Base-by-base conservation (phyloP, 2,329 filamentous ascomycete genomes). In the Colletotrichum phormii region DNA sequence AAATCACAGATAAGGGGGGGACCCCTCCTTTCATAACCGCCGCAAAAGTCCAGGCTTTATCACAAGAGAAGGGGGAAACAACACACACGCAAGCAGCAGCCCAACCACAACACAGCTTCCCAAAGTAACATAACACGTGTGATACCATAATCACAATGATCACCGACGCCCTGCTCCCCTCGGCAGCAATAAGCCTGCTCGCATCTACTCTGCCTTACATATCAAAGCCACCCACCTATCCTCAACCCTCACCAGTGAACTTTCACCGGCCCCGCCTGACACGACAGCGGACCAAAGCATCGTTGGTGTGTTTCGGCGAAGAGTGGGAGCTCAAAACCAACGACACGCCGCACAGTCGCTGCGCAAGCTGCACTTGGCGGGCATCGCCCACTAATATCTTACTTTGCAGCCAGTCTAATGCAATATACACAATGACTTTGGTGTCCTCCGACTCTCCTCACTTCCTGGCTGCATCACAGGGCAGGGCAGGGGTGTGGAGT, bases 251-350 rank as follows among this genome's bases (percentile, higher is more conserved):
- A 64, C 26, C 51, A 37, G 37, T 31, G 26, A 12, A 26, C 12
- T 69, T 51, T 29, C 51, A 42, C 61, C 29, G 54, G 35, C 13
- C 24, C 67, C 33, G 35, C 18, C 42, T 13, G 12, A 24, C 37
- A 59, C 29, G 15, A 24, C 29, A 53, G 15, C 53, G 53, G 29
- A 22, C n/a, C 55, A 49, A 46, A 13, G 35, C 31, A 49, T 26
- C 58, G 9, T 5, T 9, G 42, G 42, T 22, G 42, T 42, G 64
- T 63, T 63, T 46, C 51, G 57, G 57, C 24, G 22, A 37, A 42
- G 35, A 13, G 26, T 26, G 49, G 33, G 29, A 68, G 59, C 59
- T 42, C 65, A 69, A 59, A 69, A 42, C 22, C 26, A 29, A 72
- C 70, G 42, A 62, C 51, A 54, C 55, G 37, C 26, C 53, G 53